Evolutionary conservation across 768 basidiomycete genomes (phyloP).

Genomic region (Xerocomellus chrysenteron): DNA sequence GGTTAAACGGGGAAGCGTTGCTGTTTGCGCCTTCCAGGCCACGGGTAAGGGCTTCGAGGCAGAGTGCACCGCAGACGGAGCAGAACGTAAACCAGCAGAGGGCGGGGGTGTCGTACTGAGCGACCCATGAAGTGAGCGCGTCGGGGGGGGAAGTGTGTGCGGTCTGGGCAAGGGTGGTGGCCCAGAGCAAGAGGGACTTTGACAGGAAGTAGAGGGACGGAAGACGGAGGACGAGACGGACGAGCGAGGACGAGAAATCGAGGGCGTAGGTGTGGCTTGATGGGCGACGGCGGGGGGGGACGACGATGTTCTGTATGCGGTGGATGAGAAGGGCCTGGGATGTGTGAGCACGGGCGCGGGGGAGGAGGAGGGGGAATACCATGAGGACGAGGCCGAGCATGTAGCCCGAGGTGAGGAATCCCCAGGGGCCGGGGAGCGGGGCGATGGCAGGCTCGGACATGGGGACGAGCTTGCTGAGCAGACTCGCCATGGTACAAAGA

Average conservation of each 20-base stretch:
- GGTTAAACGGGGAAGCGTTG: slow-evolving; percentile 65
- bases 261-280: slow-evolving; percentile 26
- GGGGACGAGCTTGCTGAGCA: too few relatives aligned
- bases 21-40: slow-evolving; percentile 63
- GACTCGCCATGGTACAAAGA: not conserved
- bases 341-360: not conserved
- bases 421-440: slow-evolving; percentile 60
- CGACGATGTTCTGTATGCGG: slow-evolving; percentile 75
- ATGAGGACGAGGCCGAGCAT: slow-evolving; percentile 63
- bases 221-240: slow-evolving; percentile 57
- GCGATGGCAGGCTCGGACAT: not conserved
- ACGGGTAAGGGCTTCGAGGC: slow-evolving; percentile 63
- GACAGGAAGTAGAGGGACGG: slow-evolving; percentile 64
- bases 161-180: slow-evolving; percentile 57
- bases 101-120: slow-evolving; percentile 52
- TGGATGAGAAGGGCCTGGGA: slow-evolving; percentile 65
- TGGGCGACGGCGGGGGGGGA: slow-evolving; percentile 50
- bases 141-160: slow-evolving; percentile 40
- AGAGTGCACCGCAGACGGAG: slow-evolving; percentile 62
- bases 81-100: slow-evolving; percentile 77
- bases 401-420: slow-evolving; percentile 74
- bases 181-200: slow-evolving; percentile 58
- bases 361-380: slow-evolving; percentile 37
- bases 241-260: slow-evolving; percentile 57
- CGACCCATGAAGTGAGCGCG: slow-evolving; percentile 45